Evolutionary conservation across 2,329 filamentous ascomycete genomes (phyloP).

Genomic region (Chaetomium strumarium): DNA sequence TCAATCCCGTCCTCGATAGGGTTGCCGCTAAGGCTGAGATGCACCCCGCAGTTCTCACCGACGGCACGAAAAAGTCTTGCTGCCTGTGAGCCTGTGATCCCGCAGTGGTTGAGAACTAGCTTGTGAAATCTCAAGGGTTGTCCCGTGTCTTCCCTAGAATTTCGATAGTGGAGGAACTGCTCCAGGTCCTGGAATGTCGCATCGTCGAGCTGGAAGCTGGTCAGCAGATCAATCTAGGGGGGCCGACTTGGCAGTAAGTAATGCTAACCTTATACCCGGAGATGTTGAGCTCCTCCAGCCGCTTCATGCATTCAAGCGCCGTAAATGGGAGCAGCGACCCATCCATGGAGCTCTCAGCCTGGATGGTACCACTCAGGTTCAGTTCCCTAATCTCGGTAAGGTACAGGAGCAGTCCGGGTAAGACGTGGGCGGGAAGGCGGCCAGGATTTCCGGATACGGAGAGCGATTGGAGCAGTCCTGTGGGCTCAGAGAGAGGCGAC

Average conservation of each 20-base stretch:
- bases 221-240: neutral
- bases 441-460: constrained; percentile 50
- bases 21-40: constrained; percentile 46
- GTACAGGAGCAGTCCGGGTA: constrained; percentile 40
- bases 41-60: constrained; percentile 41
- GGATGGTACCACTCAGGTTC: constrained; percentile 46
- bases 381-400: constrained; percentile 42
- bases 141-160: constrained; percentile 8
- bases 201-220: constrained; percentile 38
- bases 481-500: constrained; percentile 38
- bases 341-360: constrained; percentile 40
- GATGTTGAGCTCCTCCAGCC: constrained; percentile 49
- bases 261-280: constrained; percentile 45
- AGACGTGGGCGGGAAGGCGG: constrained; percentile 42
- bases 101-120: constrained; percentile 46
- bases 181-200: constrained; percentile 43
- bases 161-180: constrained; percentile 35
- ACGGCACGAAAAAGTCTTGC: constrained; percentile 47
- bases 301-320: constrained; percentile 36
- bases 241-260: neutral
- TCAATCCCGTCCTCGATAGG: constrained; percentile 48
- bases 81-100: constrained; percentile 44
- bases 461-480: constrained; percentile 40
- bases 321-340: constrained; percentile 43
- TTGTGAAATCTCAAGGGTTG: constrained; percentile 37